Base-by-base conservation (phyloP, 768 basidiomycete species). In the Boletus bicolor region DNA sequence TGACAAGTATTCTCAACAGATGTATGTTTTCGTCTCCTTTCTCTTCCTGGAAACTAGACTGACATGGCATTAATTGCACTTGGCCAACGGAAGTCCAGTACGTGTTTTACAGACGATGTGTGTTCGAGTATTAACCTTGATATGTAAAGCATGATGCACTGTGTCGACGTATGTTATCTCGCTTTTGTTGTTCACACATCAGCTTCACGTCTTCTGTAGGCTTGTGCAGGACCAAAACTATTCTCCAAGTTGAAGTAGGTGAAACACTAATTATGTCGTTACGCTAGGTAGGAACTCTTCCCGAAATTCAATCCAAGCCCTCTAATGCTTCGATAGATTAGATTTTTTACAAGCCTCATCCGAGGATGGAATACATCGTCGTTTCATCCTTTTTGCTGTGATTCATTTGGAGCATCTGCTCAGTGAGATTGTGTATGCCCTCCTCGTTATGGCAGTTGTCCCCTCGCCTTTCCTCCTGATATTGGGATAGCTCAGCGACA, bases 141-240 rank as follows among this genome's bases (percentile, higher is more conserved):
- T 53, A 3, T 54, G 34, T 28, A 15, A 64, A 91, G 87, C 75
- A 82, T 92, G 85, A 94, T 94, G 91, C 93, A 94, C 77, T 94
- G 91, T 66, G 89, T 86, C 52, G 91, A 94, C 63, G 91, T 92
- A 76, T 54, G 88, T 77, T 39, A 5, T 38, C 28, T 32, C 6
- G 24, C 34, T 50, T 32, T 24, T n/a, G 10, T 30, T 28, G 3
- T 28, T 19, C 2, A 8, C 7, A n/a, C n/a, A 4, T 10, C 37
- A 36, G 19, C 54, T 54, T 64, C 52, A 61, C 52, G 42, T 11
- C 56, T 28, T 53, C 5, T 26, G 46, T 73, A 78, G 75, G 72
- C 61, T 77, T 62, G 81, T 63, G 82, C 84, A 58, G 91, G 84
- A 54, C 90, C 92, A 66, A 91, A 87, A 74, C 75, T 96, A 46